Evolutionary conservation across 2,329 filamentous ascomycete species (phyloP).

Genomic region (Lasiodiplodia gonubiensis): DNA sequence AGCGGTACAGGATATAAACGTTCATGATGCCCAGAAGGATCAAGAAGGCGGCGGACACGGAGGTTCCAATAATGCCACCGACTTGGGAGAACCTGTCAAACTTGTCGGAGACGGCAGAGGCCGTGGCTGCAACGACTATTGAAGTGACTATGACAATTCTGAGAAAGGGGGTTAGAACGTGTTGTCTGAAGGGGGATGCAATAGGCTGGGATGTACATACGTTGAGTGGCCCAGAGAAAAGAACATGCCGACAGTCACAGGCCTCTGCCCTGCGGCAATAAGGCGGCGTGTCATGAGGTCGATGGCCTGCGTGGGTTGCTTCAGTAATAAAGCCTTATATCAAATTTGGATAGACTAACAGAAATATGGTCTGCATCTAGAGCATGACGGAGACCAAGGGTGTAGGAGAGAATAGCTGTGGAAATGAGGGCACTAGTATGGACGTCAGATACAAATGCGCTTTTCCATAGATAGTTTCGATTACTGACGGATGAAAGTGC

Average conservation of each 20-base stretch:
- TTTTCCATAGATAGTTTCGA: not conserved
- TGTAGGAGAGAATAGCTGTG: conserved; percentile 83
- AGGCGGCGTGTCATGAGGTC: conserved; percentile 93
- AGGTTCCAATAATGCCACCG: conserved; percentile 88
- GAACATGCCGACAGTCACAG: conserved; percentile 91
- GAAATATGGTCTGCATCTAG: conserved; percentile 94
- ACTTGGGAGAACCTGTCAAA: conserved; percentile 82
- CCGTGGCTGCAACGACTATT: conserved; percentile 88
- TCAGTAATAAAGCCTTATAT: not conserved
- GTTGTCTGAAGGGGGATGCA: not conserved
- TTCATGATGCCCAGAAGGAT: conserved; percentile 84
- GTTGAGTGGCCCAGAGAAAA: conserved; percentile 95
- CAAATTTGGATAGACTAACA: conserved; percentile 40
- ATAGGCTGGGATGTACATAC: conserved; percentile 40
- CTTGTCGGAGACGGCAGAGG: conserved; percentile 77
- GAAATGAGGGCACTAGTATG: conserved; percentile 67
- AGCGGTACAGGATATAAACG: conserved; percentile 79
- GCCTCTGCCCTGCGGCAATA: conserved; percentile 81
- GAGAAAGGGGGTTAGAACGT: not conserved
- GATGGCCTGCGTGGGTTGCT: conserved; percentile 66
- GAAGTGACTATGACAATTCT: conserved; percentile 86
- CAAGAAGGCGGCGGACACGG: conserved; percentile 82
- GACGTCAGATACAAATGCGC: not conserved
- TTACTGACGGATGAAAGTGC: conserved; percentile 41
- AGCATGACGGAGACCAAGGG: conserved; percentile 89